These are phyloP conservation scores for Gossypium stocksii DNA, from an alignment of 345 rosid genomes.

Conservation along the genomic window DNA sequence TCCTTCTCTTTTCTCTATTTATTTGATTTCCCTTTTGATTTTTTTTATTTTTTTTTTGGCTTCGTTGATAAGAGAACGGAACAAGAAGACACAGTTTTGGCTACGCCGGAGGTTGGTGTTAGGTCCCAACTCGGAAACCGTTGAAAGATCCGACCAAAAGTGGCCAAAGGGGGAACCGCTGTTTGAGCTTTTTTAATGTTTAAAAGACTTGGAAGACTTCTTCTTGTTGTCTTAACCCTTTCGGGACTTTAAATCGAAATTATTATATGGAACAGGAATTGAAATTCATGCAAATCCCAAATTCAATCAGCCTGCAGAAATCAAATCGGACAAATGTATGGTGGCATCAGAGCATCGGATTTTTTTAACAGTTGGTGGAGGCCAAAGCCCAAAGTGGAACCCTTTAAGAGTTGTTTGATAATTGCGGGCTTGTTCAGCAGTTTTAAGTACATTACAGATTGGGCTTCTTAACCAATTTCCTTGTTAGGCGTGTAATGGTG, in stretches of 20 bases:
- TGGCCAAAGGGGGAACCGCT: neutral
- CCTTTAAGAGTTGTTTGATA: too few species aligned
- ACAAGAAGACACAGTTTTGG: too few species aligned
- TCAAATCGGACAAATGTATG: too few species aligned
- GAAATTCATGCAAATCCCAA: neutral
- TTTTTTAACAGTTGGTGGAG: too few species aligned
- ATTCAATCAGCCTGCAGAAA: neutral
- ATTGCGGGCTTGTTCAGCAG: too few species aligned
- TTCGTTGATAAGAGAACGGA: neutral
- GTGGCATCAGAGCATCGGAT: too few species aligned
- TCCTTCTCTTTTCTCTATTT: constrained; percentile 9
- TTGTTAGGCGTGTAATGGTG: neutral
- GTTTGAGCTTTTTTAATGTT: neutral
- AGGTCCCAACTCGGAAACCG: neutral
- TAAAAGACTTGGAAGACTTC: neutral
- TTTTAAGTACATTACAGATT: too few species aligned
- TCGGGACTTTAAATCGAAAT: neutral
- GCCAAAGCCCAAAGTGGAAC: too few species aligned
- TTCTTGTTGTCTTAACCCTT: neutral
- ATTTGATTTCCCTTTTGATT: neutral
- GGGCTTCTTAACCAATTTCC: neutral
- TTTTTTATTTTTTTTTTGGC: neutral
- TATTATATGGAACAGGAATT: neutral
- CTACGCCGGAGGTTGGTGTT: neutral
- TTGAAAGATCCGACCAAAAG: constrained; percentile 1